Percentiles rank a stretch among this genome's conserved stretches.
These are phyloP conservation scores for Aquilaria malaccensis DNA, from an alignment of 345 rosid genomes.

Conservation along the genomic window DNA sequence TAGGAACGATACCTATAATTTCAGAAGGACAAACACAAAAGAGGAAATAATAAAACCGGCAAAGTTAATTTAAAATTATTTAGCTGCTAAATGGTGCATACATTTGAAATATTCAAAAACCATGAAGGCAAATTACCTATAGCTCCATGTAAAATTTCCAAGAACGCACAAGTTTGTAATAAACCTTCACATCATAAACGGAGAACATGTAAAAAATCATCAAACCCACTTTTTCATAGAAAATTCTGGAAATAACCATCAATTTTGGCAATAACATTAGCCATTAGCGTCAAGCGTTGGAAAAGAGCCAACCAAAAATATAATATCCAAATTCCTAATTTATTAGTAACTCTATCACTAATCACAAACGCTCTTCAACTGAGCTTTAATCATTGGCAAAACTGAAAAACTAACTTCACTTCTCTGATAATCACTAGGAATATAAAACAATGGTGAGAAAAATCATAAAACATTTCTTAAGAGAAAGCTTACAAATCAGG, in stretches of 20 bases:
- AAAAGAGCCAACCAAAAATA: background rate
- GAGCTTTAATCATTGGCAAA: background rate
- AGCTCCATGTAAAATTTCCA: conserved; percentile 87
- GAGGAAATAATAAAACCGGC: background rate
- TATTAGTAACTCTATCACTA: no score
- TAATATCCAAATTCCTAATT: no score
- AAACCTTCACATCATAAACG: conserved; percentile 31
- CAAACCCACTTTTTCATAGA: background rate
- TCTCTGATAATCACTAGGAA: conserved; percentile 1
- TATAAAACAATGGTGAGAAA: background rate
- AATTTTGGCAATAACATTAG: background rate
- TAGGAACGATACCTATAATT: conserved; percentile 69
- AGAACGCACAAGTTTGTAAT: conserved; percentile 45
- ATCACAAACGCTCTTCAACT: no score
- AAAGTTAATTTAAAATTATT: conserved; percentile 2
- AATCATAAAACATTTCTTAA: background rate
- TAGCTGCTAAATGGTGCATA: background rate
- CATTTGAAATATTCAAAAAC: background rate
- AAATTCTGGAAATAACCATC: background rate
- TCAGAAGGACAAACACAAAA: background rate
- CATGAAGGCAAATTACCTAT: conserved; percentile 29
- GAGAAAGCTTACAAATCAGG: conserved; percentile 40
- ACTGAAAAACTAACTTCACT: conserved; percentile 5
- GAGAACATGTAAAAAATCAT: background rate
- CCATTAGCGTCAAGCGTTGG: background rate